A percentile compares a stretch with the other conserved stretches of the same genome.
These are phyloP conservation scores for Alternaria sp. DNA, from an alignment of 2,329 filamentous ascomycete genomes.

Conservation along the genomic window DNA sequence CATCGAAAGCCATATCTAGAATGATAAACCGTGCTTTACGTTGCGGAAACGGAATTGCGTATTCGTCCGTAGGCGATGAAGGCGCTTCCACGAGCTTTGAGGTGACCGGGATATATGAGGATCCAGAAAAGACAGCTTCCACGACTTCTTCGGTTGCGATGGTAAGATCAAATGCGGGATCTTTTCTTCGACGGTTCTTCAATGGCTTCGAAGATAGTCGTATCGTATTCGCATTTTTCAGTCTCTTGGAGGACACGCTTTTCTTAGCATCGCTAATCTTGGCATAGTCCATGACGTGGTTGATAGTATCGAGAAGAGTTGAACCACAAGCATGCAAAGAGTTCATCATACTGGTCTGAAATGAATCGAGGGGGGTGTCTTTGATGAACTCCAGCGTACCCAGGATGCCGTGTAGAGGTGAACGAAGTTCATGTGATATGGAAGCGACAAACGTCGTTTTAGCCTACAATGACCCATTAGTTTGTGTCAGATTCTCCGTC, in stretches of 20 bases:
- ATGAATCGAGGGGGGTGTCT: conserved; percentile 53
- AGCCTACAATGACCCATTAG: conserved; percentile 28
- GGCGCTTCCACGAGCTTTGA: conserved; percentile 16
- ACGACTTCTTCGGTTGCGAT: conserved; percentile 36
- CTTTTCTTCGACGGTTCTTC: conserved; percentile 32
- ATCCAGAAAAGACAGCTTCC: conserved; percentile 43
- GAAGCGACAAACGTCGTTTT: conserved; percentile 64
- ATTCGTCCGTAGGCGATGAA: conserved; percentile 10
- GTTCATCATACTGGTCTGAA: conserved; percentile 58
- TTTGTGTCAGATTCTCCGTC: background rate
- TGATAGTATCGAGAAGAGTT: conserved; percentile 59
- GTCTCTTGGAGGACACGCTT: conserved; percentile 48
- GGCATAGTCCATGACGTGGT: conserved; percentile 45
- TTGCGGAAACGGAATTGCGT: background rate
- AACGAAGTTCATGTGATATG: conserved; percentile 63
- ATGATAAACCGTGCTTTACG: conserved; percentile 39
- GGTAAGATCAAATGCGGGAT: conserved; percentile 32
- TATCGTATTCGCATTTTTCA: conserved; percentile 42
- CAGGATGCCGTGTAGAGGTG: conserved; percentile 51
- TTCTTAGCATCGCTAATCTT: conserved; percentile 42
- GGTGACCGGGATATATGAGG: conserved; percentile 39
- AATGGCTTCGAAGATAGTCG: conserved; percentile 40
- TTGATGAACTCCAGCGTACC: conserved; percentile 62
- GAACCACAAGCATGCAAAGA: conserved; percentile 55
- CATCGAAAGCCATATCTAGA: conserved; percentile 34